phyloP scores from a whole-genome alignment of 805 yeast species.

The Crinitomyces ghanaensis region DNA sequence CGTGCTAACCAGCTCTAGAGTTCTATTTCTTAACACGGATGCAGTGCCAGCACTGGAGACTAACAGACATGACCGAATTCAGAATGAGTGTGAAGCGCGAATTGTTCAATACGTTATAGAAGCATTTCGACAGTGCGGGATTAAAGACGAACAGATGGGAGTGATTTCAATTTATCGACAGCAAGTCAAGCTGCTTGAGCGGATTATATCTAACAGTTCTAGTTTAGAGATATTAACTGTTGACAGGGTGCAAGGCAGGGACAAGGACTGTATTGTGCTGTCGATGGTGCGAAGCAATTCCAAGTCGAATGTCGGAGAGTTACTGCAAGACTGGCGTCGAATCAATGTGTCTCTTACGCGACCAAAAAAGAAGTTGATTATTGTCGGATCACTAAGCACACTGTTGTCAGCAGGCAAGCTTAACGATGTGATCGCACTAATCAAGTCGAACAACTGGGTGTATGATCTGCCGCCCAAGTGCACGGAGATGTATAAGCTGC shows the following conservation, averaged over 20 bases:
- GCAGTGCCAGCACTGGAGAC: slow-evolving; percentile 45
- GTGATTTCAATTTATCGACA: slow-evolving; percentile 83
- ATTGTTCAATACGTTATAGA: slow-evolving; percentile 52
- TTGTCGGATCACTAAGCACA: slow-evolving; percentile 69
- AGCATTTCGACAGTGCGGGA: slow-evolving; percentile 48
- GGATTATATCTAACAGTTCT: slow-evolving; percentile 15
- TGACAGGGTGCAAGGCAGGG: slow-evolving; percentile 93
- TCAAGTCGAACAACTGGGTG: slow-evolving; percentile 52
- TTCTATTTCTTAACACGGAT: slow-evolving; percentile 76
- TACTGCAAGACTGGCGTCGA: slow-evolving; percentile 81
- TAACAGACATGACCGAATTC: slow-evolving; percentile 51
- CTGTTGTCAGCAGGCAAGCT: slow-evolving; percentile 41
- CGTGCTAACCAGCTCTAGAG: slow-evolving; percentile 29
- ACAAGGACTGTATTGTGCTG: slow-evolving; percentile 80
- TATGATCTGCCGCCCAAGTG: slow-evolving; percentile 37
- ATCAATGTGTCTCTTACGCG: slow-evolving; percentile 92
- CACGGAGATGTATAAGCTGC: slow-evolving; percentile 9
- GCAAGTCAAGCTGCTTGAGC: slow-evolving; percentile 46
- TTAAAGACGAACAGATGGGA: slow-evolving; percentile 52
- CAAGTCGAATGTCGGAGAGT: slow-evolving; percentile 55
- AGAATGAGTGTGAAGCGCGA: slow-evolving; percentile 62
- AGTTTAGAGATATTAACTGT: slow-evolving; percentile 71
- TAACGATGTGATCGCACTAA: slow-evolving; percentile 46
- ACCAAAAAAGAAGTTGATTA: slow-evolving; percentile 70
- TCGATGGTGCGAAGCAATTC: slow-evolving; percentile 79